Evolutionary conservation across 805 yeast genomes (phyloP), one percentile per base, ranked within the genome.

Genomic region (Kurtzmaniella fragi): DNA sequence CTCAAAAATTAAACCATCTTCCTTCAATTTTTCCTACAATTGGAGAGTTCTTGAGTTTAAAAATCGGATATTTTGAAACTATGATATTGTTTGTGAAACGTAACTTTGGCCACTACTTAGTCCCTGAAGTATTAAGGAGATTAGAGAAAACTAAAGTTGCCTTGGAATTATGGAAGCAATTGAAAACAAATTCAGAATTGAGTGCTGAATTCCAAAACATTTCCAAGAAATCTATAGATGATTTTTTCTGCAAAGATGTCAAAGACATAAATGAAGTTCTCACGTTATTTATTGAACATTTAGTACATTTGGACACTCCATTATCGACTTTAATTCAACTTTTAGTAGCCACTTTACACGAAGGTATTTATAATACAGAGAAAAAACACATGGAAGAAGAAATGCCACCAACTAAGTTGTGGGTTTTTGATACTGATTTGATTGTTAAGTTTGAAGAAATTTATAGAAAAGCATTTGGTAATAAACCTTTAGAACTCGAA

Each of bases 1-100:
- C 61, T 7, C 74, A 71, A 13, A 81, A 77, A 41, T 62, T 86
- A 28, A 59, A 56, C 3, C 57, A 72, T 38, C 74, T 95, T 38
- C 58, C 68, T 3, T 51, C 60, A 5, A 53, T 72, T 12, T 66
- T 75, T 32, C 60, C 77, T 13, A 42, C 54, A 2, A 50, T 62
- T 5, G 25, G 25, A 5, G 25, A 20, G 8, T 20, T 5, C 8
- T 20, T 20, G 25, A 20, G 8, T 20, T 20, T 20, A 20, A 20
- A 20, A 20, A 20, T 20, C 8, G 25, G 25, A 5, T 67, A 72
- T 36, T 62, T 70, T 35, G 59, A 62, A 38, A 66, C 62, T 38
- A 63, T 84, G 13, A 63, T 78, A 9, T 50, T 51, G 2, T 82
- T 68, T 44, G 49, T 59, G 2, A 56, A 58, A 20, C 47, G 53